Conservation (phyloP, 305 asterid species). For the Euphrasia arctica region DNA sequence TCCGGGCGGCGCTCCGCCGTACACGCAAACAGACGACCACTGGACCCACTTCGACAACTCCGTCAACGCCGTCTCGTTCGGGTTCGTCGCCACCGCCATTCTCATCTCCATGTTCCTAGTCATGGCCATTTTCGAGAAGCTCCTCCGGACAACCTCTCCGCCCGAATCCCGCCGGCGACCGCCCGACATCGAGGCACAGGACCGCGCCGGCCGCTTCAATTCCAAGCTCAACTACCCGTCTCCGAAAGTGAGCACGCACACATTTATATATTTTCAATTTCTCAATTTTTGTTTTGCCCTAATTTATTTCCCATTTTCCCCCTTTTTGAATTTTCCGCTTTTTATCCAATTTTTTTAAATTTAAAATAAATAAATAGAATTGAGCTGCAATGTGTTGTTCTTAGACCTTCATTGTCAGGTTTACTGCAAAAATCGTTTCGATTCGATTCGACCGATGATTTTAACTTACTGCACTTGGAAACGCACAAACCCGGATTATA, state of each 20-base stretch:
- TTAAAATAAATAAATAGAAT: not conserved
- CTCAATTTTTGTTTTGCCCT: too few species aligned
- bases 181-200: constrained; percentile 55
- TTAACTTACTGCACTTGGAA: not conserved
- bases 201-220: constrained; percentile 28
- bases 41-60: constrained; percentile 92
- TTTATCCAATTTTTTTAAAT: not conserved
- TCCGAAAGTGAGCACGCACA: constrained; percentile 39
- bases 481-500: not conserved
- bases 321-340: not conserved
- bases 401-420: not conserved
- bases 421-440: constrained; percentile 11
- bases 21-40: constrained; percentile 62
- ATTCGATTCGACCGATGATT: not conserved
- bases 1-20: constrained; percentile 61
- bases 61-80: constrained; percentile 76
- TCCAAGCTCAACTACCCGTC: constrained; percentile 37
- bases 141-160: constrained; percentile 59
- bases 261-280: not conserved
- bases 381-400: not conserved
- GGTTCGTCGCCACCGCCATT: constrained; percentile 86
- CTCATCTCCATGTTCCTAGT: constrained; percentile 89
- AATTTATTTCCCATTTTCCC: not conserved
- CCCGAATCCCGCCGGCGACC: constrained; percentile 36
- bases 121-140: constrained; percentile 81